These are phyloP conservation scores for Phytopythium ostracodes DNA, from an alignment of 352 stramenopile species.

Conservation along the genomic window DNA sequence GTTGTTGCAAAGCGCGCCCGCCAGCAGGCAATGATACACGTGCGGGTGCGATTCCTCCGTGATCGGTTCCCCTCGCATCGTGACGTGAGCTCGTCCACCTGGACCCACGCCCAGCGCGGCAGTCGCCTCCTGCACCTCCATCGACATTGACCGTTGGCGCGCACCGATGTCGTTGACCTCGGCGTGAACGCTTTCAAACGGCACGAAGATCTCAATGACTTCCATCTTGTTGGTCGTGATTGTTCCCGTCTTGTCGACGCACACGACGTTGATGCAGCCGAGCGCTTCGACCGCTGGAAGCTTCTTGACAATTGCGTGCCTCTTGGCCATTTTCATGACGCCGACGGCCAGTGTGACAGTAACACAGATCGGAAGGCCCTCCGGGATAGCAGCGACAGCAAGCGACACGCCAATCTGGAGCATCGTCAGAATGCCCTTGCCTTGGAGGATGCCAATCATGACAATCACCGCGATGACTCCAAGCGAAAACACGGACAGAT, in stretches of 20 bases:
- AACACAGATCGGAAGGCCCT: slow-evolving; percentile 78
- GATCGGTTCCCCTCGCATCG: slow-evolving; percentile 56
- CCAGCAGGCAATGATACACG: slow-evolving; percentile 71
- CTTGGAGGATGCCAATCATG: slow-evolving; percentile 88
- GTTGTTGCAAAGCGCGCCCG: slow-evolving; percentile 79
- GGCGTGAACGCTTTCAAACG: slow-evolving; percentile 68
- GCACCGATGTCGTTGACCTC: slow-evolving; percentile 59
- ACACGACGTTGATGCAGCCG: slow-evolving; percentile 92
- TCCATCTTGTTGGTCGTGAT: slow-evolving; percentile 91
- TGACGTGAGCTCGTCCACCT: slow-evolving; percentile 25
- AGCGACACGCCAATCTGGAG: slow-evolving; percentile 95
- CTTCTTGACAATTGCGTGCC: slow-evolving; percentile 87
- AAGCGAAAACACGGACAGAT: slow-evolving; percentile 92
- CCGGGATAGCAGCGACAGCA: slow-evolving; percentile 67
- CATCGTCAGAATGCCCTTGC: slow-evolving; percentile 93
- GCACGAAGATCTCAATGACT: slow-evolving; percentile 79
- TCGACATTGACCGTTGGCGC: slow-evolving; percentile 11
- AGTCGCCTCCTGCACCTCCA: slow-evolving; percentile 5
- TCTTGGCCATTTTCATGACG: slow-evolving; percentile 86
- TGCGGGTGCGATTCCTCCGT: slow-evolving; percentile 59
- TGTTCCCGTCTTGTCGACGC: slow-evolving; percentile 94
- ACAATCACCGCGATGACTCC: slow-evolving; percentile 93
- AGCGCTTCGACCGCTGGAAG: slow-evolving; percentile 81
- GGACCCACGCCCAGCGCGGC: slow-evolving; percentile 2
- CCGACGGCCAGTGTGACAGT: slow-evolving; percentile 76